phyloP scores from a whole-genome alignment of 768 basidiomycete species.

The Austroboletus festivus region DNA sequence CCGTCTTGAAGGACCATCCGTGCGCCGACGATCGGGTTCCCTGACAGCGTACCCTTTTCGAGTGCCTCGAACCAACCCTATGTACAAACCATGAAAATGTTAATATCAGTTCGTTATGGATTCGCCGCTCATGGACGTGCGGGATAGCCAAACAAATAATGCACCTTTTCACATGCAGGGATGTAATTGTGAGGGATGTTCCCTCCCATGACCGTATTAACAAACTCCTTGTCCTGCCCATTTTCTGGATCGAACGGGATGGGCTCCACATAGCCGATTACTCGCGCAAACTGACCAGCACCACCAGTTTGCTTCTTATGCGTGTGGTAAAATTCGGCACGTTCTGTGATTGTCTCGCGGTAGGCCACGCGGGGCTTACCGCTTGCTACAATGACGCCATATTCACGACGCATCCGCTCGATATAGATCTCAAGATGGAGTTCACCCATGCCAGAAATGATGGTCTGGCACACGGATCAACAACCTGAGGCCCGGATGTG shows the following conservation, averaged over 20 bases:
- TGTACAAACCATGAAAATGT: neutral
- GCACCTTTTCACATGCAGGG: conserved; percentile 90
- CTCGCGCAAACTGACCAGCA: conserved; percentile 93
- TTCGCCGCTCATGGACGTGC: too few relatives aligned
- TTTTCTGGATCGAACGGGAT: conserved; percentile 73
- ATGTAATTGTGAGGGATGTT: conserved; percentile 90
- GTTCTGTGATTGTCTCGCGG: conserved; percentile 87
- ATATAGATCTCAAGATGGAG: conserved; percentile 98
- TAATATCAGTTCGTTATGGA: neutral
- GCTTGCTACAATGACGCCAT: conserved; percentile 88
- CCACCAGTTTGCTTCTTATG: conserved; percentile 99
- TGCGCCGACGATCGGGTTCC: conserved; percentile 82
- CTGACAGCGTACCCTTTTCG: conserved; percentile 86
- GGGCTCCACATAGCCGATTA: conserved; percentile 88
- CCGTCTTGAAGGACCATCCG: conserved; percentile 90
- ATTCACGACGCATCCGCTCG: conserved; percentile 98
- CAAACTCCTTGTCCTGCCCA: conserved; percentile 81
- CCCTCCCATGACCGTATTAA: conserved; percentile 86
- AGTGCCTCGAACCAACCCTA: conserved; percentile 95
- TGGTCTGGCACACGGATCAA: conserved; percentile 57
- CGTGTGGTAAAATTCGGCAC: conserved; percentile 81
- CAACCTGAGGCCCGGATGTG: neutral
- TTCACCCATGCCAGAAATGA: conserved; percentile 99
- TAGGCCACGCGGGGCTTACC: conserved; percentile 97
- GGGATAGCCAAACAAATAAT: conserved; percentile 11